Evolutionary conservation across 2,329 filamentous ascomycete genomes (phyloP), one percentile per base, ranked within the genome.

Genomic region (Camillea tinctor): DNA sequence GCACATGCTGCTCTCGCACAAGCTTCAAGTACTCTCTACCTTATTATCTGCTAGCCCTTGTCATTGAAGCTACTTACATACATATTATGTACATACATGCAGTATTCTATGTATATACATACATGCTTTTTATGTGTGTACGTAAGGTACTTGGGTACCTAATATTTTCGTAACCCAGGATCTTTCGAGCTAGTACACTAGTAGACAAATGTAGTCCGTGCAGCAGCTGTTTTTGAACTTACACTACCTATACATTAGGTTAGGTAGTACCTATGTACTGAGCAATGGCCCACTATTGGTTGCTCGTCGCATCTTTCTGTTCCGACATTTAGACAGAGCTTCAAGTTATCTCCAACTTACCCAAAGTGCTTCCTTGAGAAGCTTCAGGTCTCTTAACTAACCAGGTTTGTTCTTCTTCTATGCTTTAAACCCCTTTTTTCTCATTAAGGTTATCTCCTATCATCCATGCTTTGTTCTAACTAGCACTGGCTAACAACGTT

Each of bases 251-350:
- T n/a, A n/a, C n/a, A n/a, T n/a, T n/a, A n/a, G n/a, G n/a, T n/a
- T n/a, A n/a, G n/a, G n/a, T n/a, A n/a, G n/a, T 9, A 30, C 7
- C 24, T 26, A 26, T 23, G 22, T 13, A 23, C 19, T 3, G 13
- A 56, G 22, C 54, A 23, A 51, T 24, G 19, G 24, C 30, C 36
- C 50, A n/a, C n/a, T 50, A 50, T n/a, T n/a, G n/a, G n/a, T n/a
- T n/a, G n/a, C n/a, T n/a, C n/a, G 26, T 21, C 49, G 23, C 20
- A 24, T 52, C 51, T 57, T 61, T 55, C 58, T 52, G 54, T 61
- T 61, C 52, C 30, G 50, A 55, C 61, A 8, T 59, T 50, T 21
- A 49, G 56, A 50, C 50, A 60, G 21, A 54, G 57, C 54, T n/a
- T 20, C 50, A 21, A 23, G 20, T 21, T 50, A 6, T 9, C 21